Percentiles rank a stretch among this genome's conserved stretches.
Evolutionary conservation across 306 rosid species (phyloP).

Genomic region (Luffa acutangula): DNA sequence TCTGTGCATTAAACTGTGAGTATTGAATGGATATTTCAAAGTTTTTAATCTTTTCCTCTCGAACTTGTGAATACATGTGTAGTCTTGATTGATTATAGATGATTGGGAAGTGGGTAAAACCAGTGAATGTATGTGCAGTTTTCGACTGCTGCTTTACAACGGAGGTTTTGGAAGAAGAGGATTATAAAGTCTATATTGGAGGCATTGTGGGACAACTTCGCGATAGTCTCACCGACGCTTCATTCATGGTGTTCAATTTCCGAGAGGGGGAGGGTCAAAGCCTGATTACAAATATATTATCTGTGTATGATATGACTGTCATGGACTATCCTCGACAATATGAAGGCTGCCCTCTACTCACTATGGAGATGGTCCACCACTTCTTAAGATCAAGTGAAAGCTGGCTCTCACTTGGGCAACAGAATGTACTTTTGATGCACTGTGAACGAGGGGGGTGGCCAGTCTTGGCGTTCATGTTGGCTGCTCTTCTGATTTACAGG

Average conservation of each 20-base stretch:
- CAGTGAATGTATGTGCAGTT: conserved; percentile 33
- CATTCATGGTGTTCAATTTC: conserved; percentile 92
- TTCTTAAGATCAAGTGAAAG: conserved; percentile 88
- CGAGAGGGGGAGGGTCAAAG: conserved; percentile 84
- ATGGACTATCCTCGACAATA: conserved; percentile 93
- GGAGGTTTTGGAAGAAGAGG: conserved; percentile 68
- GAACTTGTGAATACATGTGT: background rate
- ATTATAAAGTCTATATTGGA: conserved; percentile 56
- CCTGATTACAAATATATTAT: conserved; percentile 49
- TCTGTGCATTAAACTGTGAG: background rate
- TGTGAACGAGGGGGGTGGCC: conserved; percentile 97
- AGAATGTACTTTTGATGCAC: conserved; percentile 78
- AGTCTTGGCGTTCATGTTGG: conserved; percentile 86
- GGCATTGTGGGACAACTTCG: conserved; percentile 63
- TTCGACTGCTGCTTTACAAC: conserved; percentile 92
- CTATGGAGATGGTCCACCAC: conserved; percentile 95
- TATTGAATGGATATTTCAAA: background rate
- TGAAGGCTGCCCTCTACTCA: conserved; percentile 91
- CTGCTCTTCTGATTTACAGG: conserved; percentile 79
- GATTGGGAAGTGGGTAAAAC: background rate
- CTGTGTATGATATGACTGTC: conserved; percentile 75
- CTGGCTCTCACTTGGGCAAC: conserved; percentile 84
- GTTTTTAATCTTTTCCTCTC: background rate
- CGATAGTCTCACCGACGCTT: conserved; percentile 70
- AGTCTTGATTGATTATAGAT: background rate